These are phyloP conservation scores for Suillus bovinus DNA, from an alignment of 768 basidiomycete species.

Conservation along the genomic window DNA sequence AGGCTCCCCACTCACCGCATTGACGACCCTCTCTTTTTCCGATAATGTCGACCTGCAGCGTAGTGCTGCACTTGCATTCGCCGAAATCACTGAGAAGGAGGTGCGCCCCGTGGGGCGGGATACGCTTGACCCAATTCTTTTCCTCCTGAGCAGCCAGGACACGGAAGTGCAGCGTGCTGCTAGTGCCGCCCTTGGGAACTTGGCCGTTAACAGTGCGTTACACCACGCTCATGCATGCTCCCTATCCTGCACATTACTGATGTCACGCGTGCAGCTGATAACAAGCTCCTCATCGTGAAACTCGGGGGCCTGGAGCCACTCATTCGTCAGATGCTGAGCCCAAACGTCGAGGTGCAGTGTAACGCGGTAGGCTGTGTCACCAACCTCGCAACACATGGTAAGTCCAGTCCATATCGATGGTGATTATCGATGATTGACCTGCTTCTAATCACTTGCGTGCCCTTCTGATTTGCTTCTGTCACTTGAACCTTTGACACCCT, in stretches of 20 bases:
- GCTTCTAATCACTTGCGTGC: conserved; percentile 11
- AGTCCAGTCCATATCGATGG: conserved; percentile 24
- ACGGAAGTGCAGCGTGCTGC: conserved; percentile 99
- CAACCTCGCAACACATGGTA: conserved; percentile 97
- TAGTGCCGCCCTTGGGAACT: conserved; percentile 94
- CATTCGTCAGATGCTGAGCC: conserved; percentile 98
- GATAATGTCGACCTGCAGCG: conserved; percentile 99
- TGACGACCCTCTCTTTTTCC: conserved; percentile 96
- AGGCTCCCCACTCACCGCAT: conserved; percentile 86
- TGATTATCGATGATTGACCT: conserved; percentile 11
- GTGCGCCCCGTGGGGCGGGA: conserved; percentile 95
- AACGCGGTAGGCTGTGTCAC: conserved; percentile 99
- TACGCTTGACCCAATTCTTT: conserved; percentile 97
- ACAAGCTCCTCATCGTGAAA: conserved; percentile 98
- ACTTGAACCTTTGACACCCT: conserved; percentile 12
- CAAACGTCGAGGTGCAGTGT: conserved; percentile 99
- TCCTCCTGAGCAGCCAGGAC: conserved; percentile 95
- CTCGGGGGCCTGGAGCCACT: conserved; percentile 96
- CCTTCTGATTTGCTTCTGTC: conserved; percentile 14
- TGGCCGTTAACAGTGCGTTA: conserved; percentile 94
- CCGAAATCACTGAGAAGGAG: conserved; percentile 99
- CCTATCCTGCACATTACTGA: conserved; percentile 12
- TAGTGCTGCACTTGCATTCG: conserved; percentile 96
- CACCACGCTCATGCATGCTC: conserved; percentile 17
- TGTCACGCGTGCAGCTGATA: conserved; percentile 68